Percentiles rank a stretch among this genome's conserved stretches.
These are phyloP conservation scores for Saturnispora ahearnii DNA, from an alignment of 805 yeast species.

Conservation along the genomic window DNA sequence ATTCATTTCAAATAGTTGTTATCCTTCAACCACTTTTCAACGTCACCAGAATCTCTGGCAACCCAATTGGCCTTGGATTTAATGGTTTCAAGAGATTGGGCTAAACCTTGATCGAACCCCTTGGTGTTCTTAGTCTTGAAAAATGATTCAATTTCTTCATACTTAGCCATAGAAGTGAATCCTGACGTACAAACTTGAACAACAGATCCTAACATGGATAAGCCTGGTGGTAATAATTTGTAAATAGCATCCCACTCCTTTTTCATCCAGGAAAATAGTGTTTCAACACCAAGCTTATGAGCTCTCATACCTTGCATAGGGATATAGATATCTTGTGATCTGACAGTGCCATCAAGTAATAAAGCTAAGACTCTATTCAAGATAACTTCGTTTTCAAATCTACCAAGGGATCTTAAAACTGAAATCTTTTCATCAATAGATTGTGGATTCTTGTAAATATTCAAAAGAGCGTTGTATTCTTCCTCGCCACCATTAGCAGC, in stretches of 20 bases:
- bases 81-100: slow-evolving; percentile 50
- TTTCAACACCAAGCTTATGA: slow-evolving; percentile 55
- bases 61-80: slow-evolving; percentile 47
- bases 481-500: slow-evolving; percentile 31
- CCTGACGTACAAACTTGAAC: slow-evolving; percentile 47
- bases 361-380: slow-evolving; percentile 32
- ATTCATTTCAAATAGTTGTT: slow-evolving; percentile 17
- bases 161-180: slow-evolving; percentile 33
- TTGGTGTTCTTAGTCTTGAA: slow-evolving; percentile 41
- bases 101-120: slow-evolving; percentile 51
- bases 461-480: slow-evolving; percentile 33
- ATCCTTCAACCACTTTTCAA: slow-evolving; percentile 36
- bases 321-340: slow-evolving; percentile 36
- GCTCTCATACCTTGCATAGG: slow-evolving; percentile 69
- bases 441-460: slow-evolving; percentile 41
- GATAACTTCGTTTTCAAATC: slow-evolving; percentile 31
- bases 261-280: slow-evolving; percentile 63
- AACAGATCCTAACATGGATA: slow-evolving; percentile 70
- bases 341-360: slow-evolving; percentile 63
- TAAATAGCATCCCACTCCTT: slow-evolving; percentile 62
- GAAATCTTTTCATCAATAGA: slow-evolving; percentile 51
- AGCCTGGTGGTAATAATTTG: slow-evolving; percentile 68
- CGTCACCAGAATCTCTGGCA: slow-evolving; percentile 38
- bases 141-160: slow-evolving; percentile 36
- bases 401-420: slow-evolving; percentile 47